phyloP scores from a whole-genome alignment of 257 asterid species.

The Lycium barbarum region DNA sequence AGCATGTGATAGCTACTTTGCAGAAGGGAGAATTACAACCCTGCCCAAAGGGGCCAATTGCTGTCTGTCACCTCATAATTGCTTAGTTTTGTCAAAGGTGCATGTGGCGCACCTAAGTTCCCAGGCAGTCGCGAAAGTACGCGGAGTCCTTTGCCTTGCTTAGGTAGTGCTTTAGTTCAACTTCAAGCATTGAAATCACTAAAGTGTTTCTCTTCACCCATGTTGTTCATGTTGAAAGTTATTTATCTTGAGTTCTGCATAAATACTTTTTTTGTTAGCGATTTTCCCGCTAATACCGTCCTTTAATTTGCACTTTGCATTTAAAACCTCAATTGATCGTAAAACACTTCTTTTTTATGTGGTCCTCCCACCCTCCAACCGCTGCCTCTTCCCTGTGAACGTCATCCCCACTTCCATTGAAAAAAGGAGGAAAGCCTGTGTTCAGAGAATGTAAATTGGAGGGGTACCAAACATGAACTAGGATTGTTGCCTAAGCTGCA shows the following conservation, averaged over 20 bases:
- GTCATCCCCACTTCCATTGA: neutral
- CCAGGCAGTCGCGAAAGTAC: neutral
- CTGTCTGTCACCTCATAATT: neutral
- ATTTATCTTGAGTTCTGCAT: slow-evolving; percentile 11
- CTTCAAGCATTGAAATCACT: neutral
- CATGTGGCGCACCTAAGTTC: neutral
- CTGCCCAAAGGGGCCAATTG: neutral
- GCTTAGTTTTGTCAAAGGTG: neutral
- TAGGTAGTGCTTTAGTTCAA: neutral
- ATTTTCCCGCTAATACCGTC: neutral
- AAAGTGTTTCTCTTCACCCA: neutral
- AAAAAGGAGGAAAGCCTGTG: neutral
- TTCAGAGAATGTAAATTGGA: neutral
- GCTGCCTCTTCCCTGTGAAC: neutral
- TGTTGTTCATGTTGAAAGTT: neutral
- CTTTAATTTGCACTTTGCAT: neutral
- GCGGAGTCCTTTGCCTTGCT: neutral
- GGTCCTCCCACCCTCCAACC: neutral
- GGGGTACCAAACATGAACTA: neutral
- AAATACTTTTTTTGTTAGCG: neutral
- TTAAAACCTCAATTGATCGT: neutral
- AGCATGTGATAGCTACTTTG: neutral
- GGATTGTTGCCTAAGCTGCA: slow-evolving; percentile 11
- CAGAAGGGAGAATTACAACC: neutral
- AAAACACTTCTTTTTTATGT: neutral